Conservation (phyloP, 2,329 filamentous ascomycete genomes). For the Pseudopyricularia javanii region DNA sequence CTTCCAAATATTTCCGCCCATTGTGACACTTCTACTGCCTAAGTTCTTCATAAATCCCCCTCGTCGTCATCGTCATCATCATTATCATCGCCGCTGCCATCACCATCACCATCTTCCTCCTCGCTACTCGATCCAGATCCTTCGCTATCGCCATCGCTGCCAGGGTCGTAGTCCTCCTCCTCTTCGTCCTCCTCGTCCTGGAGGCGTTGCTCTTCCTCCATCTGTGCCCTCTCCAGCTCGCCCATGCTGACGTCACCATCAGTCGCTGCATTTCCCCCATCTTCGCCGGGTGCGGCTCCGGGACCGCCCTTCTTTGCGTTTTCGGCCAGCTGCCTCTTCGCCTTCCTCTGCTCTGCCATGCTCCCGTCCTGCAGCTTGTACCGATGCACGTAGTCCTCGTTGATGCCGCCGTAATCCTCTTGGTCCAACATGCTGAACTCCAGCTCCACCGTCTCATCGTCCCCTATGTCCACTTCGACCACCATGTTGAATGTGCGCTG, state of each 20-base stretch:
- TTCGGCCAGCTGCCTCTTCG: constrained; percentile 49
- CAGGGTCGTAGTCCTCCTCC: constrained; percentile 56
- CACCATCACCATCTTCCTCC: constrained; percentile 40
- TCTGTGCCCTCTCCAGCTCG: constrained; percentile 38
- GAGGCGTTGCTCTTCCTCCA: constrained; percentile 32
- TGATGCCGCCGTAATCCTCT: constrained; percentile 52
- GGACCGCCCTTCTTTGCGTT: constrained; percentile 35
- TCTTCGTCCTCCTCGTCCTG: constrained; percentile 52
- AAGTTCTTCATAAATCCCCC: too few relatives aligned
- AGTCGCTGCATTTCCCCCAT: constrained; percentile 18
- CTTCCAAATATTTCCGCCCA: too few relatives aligned
- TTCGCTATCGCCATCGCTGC: constrained; percentile 46
- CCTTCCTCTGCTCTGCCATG: constrained; percentile 56
- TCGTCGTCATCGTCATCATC: too few relatives aligned
- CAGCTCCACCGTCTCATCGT: constrained; percentile 43
- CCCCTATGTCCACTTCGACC: constrained; percentile 42
- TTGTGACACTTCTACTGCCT: too few relatives aligned
- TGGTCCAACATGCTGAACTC: constrained; percentile 62
- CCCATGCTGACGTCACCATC: constrained; percentile 28
- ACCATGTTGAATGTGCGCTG: constrained; percentile 59
- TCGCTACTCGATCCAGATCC: constrained; percentile 39
- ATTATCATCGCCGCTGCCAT: constrained; percentile 13
- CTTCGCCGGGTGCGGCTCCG: constrained; percentile 23
- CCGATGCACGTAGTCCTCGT: constrained; percentile 46
- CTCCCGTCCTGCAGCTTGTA: constrained; percentile 53